Percentiles rank a stretch among this genome's conserved stretches.
phyloP scores from a whole-genome alignment of 768 basidiomycete species.

The Serendipita vermifera region DNA sequence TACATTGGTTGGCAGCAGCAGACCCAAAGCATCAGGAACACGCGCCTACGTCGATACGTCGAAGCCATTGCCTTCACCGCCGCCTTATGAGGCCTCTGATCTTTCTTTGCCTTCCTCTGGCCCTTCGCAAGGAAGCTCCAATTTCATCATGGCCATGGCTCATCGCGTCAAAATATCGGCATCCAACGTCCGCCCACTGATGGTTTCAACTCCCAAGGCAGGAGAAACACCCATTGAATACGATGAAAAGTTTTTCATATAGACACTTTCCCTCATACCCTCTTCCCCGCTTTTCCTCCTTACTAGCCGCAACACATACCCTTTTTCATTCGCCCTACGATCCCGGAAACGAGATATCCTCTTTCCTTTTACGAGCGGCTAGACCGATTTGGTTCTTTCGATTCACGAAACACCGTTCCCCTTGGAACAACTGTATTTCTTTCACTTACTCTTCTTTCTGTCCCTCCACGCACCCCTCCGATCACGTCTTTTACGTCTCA shows the following conservation, averaged over 20 bases:
- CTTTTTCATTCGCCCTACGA: background rate
- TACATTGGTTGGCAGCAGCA: conserved; percentile 3
- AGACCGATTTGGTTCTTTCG: background rate
- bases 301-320: conserved; percentile 1
- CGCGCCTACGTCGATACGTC: background rate
- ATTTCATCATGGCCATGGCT: background rate
- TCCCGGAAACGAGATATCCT: background rate
- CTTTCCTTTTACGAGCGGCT: background rate
- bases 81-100: background rate
- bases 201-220: background rate
- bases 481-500: background rate
- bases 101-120: background rate
- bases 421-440: background rate
- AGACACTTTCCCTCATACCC: background rate
- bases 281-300: too few relatives aligned
- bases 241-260: background rate
- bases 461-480: background rate
- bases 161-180: background rate
- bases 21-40: background rate
- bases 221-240: background rate
- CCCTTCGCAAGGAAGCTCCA: background rate
- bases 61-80: conserved; percentile 1
- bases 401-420: too few relatives aligned
- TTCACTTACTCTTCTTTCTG: background rate
- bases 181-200: background rate